Evolutionary conservation across 441 rosid genomes (phyloP), one percentile per base, ranked within the genome.

Genomic region (Viola pubescens): DNA sequence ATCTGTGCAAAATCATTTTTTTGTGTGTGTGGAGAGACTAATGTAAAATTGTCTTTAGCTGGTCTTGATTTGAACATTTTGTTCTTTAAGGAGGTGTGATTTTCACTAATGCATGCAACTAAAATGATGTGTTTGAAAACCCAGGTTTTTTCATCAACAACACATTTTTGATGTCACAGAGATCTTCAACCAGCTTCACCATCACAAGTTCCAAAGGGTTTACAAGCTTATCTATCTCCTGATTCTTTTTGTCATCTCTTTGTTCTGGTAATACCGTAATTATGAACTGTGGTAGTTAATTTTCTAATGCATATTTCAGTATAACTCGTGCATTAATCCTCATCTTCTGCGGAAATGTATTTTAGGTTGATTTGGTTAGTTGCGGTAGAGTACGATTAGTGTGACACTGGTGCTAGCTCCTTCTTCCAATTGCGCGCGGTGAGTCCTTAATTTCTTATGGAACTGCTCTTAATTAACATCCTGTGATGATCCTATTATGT

Each of bases 131-230:
- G 34, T 5, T 37, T 37, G 5, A 6, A 3, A 1, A 54, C 6
- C 12, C 67, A 89, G 94, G 70, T 88, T 86, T 73, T 70, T 69
- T n/a, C 67, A 34, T 26, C 66, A 58, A 65, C 80, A 75, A 12
- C 94, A 86, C 66, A 68, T 86, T 67, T 61, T 86, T 58, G 96
- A 89, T 46, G 94, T 89, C 26, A 89, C 96, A 1, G 94, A 89
- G 82, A 86, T 89, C 65, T 89, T 82, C 68, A 89, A 89, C 79
- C 79, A 73, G 72, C 88, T 89, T 50, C 65, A 75, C 47, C 59
- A 81, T 80, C 94, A 89, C 67, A 86, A 89, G 88, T 77, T 78
- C 79, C 74, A 69, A 63, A 78, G 96, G 52, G 76, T 84, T 19
- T 84, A 79, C 72, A 89, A 86, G 58, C 86, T 89, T 11, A 84